Evolutionary conservation across 371 early-diverging fungal species (phyloP).

Genomic region (Mortierella sp.): DNA sequence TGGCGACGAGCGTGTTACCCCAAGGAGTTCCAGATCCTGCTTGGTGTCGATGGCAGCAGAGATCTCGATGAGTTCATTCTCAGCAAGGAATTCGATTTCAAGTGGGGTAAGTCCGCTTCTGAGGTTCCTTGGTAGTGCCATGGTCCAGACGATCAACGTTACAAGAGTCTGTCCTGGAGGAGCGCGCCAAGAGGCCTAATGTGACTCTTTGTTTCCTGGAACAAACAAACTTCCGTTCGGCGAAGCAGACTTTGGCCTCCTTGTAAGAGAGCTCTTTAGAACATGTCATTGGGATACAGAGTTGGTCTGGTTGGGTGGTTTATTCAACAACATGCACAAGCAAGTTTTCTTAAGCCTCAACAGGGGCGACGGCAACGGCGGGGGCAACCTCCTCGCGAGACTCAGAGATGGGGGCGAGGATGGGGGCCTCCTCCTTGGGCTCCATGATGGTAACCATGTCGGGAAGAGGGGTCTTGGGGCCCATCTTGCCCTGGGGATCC

Average conservation of each 20-base stretch:
- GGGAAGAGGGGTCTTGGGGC: slow-evolving; percentile 97
- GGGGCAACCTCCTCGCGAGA: slow-evolving; percentile 63
- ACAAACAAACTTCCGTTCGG: no score
- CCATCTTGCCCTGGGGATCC: slow-evolving; percentile 97
- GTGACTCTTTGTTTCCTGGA: no score
- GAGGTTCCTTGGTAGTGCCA: slow-evolving; percentile 72
- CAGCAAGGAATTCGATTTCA: slow-evolving; percentile 89
- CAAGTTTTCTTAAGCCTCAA: slow-evolving; percentile 48
- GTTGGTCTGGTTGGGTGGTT: background rate
- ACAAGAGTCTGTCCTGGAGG: no score
- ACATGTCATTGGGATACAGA: no score
- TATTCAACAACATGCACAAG: slow-evolving; percentile 32
- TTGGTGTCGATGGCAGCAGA: slow-evolving; percentile 70
- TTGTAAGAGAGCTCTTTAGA: no score
- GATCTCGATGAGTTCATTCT: slow-evolving; percentile 76
- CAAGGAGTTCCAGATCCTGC: slow-evolving; percentile 70
- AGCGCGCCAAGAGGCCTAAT: no score
- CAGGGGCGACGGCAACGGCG: slow-evolving; percentile 47
- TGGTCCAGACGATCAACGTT: slow-evolving; percentile 29
- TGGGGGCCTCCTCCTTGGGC: slow-evolving; percentile 87
- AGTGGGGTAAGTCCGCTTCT: slow-evolving; percentile 75
- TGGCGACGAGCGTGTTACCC: slow-evolving; percentile 55
- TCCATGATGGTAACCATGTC: slow-evolving; percentile 98
- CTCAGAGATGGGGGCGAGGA: slow-evolving; percentile 81
- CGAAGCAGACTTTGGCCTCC: no score